Evolutionary conservation across 148 eudicot species (phyloP).

Genomic region (Euryodendron excelsum): DNA sequence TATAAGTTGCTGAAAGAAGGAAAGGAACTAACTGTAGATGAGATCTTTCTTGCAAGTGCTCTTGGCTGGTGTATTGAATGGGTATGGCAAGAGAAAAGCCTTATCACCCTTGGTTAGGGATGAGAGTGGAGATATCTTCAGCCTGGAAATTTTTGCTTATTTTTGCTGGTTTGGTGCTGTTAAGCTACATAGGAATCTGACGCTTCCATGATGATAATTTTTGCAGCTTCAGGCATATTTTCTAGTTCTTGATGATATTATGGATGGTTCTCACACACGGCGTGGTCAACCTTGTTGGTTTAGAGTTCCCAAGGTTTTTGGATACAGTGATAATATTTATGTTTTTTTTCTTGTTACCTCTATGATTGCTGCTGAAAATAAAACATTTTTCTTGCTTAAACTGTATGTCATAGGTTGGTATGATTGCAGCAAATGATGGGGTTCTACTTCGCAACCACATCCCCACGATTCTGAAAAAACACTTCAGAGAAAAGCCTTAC

Average conservation of each 20-base stretch:
- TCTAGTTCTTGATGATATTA: constrained; percentile 89
- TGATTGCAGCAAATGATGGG: constrained; percentile 95
- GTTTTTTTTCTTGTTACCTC: not conserved
- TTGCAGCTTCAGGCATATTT: constrained; percentile 88
- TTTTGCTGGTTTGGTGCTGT: not conserved
- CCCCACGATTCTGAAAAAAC: constrained; percentile 78
- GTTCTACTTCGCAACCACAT: constrained; percentile 88
- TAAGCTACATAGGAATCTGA: constrained; percentile 1
- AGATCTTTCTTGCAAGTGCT: constrained; percentile 69
- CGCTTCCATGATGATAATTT: not conserved
- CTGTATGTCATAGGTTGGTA: constrained; percentile 58
- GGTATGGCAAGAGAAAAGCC: constrained; percentile 37
- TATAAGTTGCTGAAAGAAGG: constrained; percentile 71
- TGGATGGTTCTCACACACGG: constrained; percentile 79
- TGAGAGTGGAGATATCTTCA: too few relatives aligned
- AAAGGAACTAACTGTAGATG: constrained; percentile 61
- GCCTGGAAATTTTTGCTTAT: not conserved
- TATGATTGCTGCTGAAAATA: too few relatives aligned
- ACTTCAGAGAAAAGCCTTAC: constrained; percentile 73
- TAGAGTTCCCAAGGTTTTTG: constrained; percentile 66
- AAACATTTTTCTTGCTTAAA: too few relatives aligned
- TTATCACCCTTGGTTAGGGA: too few relatives aligned
- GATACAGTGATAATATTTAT: not conserved
- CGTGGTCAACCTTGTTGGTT: constrained; percentile 95
- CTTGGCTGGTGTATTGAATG: constrained; percentile 99